Base-by-base conservation (phyloP, 306 rosid species). In the Dryas octopetala region DNA sequence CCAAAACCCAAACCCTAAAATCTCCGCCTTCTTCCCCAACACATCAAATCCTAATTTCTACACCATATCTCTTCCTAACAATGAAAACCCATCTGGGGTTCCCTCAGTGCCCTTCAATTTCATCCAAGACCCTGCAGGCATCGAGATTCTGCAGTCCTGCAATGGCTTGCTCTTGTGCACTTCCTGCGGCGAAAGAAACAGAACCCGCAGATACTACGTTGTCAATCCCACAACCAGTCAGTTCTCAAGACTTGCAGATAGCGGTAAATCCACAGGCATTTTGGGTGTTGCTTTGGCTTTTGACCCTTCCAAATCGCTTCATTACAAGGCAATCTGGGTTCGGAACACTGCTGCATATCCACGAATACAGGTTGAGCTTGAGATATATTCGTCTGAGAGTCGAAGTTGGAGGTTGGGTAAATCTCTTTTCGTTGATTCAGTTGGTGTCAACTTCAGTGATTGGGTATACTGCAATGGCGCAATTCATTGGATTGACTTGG, bases 381-480 rank as follows among this genome's bases (percentile, higher is more conserved):
- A 32, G 38, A 68, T 79, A 44, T 74, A 68, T 61, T 74, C 48
- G 6, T 75, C 76, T 4, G 47, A 68, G 4, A 53, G 45, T 68
- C 70, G 66, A 16, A 9, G 16, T 7, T 80, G 79, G 83, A 73
- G 71, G 47, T 64, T 15, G 16, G 49, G 41, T 12, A 14, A 52
- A 8, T 58, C 50, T 58, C 6, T 52, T 28, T 68, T 74, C 60
- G 5, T 1, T 26, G 57, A 14, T 16, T 23, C 0, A 14, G 14
- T 13, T n/a, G 16, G 26, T n/a, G 9, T 40, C 2, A 3, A 5
- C 4, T 79, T 66, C 45, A 6, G 38, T 3, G 1, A 62, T 0
- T 66, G 83, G 38, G 79, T 74, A 14, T 68, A 46, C 57, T 74
- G 79, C 43, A 60, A 79, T 4, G 79, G 79, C 5, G 44, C 83